Base-by-base conservation (phyloP, 2,329 filamentous ascomycete species). In the Rhexocercosporidium sp. region DNA sequence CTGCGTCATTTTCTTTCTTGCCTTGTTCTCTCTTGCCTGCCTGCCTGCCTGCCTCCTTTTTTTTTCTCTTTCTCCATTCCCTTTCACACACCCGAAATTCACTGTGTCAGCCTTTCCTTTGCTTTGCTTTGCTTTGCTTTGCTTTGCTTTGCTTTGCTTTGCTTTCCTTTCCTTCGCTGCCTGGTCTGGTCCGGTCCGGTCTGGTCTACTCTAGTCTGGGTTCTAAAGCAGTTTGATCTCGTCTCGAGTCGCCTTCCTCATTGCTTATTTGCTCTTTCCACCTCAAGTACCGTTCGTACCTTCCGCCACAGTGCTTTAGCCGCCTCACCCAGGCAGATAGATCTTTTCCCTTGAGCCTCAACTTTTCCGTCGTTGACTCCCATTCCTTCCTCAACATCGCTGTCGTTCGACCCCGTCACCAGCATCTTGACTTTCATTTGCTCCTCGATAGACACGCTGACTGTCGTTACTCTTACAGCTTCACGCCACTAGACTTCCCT, bases 401-500 rank as follows among this genome's bases (percentile, higher is more conserved):
- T 57, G 27, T 41, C 34, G 16, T 22, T 22, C 49, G 34, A 16
- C 20, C 34, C 27, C 41, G 31, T n/a, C 31, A 18, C 20, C 31
- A 37, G 37, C 44, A 12, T 20, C 44, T 39, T n/a, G 22, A 25
- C 14, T 25, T 39, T 29, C 7, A 25, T 25, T 18, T 27, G 7
- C 7, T 39, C 14, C 39, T 53, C 29, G 29, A 62, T 41, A 37
- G 6, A 25, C 22, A 41, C 46, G 47, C 60, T 62, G 59, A 63
- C 65, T 34, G 44, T 20, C 29, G 54, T 66, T 53, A n/a, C 41
- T 53, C 22, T 22, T 29, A 16, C 44, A 62, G 65, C 47, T 61
- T 41, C 46, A 37, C 20, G 34, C 44, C 3, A 56, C 37, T 39
- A 12, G 9, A 31, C 31, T 27, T 20, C 1, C 11, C 16, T 25